phyloP scores from a whole-genome alignment of 2,329 filamentous ascomycete genomes.

The Fusarium buharicum region DNA sequence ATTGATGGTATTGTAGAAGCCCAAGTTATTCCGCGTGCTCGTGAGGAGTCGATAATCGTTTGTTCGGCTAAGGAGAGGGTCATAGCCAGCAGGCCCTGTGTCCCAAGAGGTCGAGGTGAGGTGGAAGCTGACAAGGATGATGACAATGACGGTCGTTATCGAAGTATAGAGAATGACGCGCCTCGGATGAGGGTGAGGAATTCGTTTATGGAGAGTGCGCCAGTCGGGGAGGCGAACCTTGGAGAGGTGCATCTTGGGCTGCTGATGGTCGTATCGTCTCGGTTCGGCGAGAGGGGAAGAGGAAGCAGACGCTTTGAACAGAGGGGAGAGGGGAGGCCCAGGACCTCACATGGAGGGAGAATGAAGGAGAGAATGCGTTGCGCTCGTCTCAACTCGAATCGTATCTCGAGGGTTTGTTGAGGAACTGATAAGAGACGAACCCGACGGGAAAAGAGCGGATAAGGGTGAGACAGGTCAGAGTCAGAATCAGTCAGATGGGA shows the following conservation, averaged over 20 bases:
- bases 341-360: slow-evolving; percentile 17
- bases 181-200: slow-evolving; percentile 33
- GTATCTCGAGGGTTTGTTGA: neutral
- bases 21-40: slow-evolving; percentile 34
- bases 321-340: slow-evolving; percentile 6
- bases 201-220: slow-evolving; percentile 15
- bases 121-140: slow-evolving; percentile 22
- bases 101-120: slow-evolving; percentile 9
- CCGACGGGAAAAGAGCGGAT: neutral
- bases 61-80: slow-evolving; percentile 34
- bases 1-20: slow-evolving; percentile 38
- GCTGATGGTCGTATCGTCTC: neutral
- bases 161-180: slow-evolving; percentile 29
- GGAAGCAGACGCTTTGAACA: neutral
- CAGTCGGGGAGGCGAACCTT: slow-evolving; percentile 20
- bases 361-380: slow-evolving; percentile 9
- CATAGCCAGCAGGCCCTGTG: slow-evolving; percentile 13
- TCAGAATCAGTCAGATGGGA: neutral
- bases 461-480: neutral
- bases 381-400: neutral
- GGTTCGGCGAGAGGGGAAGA: neutral
- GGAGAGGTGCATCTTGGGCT: slow-evolving; percentile 23
- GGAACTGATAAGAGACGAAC: neutral
- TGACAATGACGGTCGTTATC: slow-evolving; percentile 22
- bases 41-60: slow-evolving; percentile 37